phyloP scores from a whole-genome alignment of 23 red algal species.

The Gracilaria domingensis region DNA sequence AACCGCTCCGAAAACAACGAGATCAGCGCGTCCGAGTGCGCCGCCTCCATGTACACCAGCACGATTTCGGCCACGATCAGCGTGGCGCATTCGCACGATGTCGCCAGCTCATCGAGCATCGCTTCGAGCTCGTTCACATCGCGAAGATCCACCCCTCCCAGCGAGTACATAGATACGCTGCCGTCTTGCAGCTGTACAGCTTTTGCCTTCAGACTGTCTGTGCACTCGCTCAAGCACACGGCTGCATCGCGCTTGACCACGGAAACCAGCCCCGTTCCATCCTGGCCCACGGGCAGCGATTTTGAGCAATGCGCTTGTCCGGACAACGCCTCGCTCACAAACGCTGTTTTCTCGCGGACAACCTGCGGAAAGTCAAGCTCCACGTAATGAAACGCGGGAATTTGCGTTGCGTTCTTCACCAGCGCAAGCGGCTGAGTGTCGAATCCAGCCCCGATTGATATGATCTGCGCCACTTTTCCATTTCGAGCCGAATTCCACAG shows the following conservation, averaged over 20 bases:
- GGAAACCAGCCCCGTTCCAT: background rate
- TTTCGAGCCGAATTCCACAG: background rate
- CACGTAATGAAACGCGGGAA: slow-evolving; percentile 49
- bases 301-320: background rate
- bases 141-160: slow-evolving; percentile 53
- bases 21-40: slow-evolving; percentile 44
- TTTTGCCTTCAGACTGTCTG: background rate
- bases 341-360: slow-evolving; percentile 20
- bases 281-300: background rate
- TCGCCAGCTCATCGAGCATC: slow-evolving; percentile 12
- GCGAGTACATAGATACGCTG: slow-evolving; percentile 17
- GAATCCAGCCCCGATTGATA: slow-evolving; percentile 82
- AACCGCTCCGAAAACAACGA: slow-evolving; percentile 25
- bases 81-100: slow-evolving; percentile 15
- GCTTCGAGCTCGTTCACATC: slow-evolving; percentile 30
- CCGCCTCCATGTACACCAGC: slow-evolving; percentile 76
- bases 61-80: slow-evolving; percentile 79
- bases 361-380: slow-evolving; percentile 78
- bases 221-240: background rate
- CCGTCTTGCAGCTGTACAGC: background rate
- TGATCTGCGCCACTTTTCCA: slow-evolving; percentile 54
- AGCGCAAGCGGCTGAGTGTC: slow-evolving; percentile 67
- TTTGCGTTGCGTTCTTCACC: background rate
- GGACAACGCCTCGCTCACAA: background rate
- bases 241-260: background rate